Percentiles rank a stretch among this genome's conserved stretches.
phyloP scores from a whole-genome alignment of 2,329 filamentous ascomycete genomes.

The Chlorencoelia australis region DNA sequence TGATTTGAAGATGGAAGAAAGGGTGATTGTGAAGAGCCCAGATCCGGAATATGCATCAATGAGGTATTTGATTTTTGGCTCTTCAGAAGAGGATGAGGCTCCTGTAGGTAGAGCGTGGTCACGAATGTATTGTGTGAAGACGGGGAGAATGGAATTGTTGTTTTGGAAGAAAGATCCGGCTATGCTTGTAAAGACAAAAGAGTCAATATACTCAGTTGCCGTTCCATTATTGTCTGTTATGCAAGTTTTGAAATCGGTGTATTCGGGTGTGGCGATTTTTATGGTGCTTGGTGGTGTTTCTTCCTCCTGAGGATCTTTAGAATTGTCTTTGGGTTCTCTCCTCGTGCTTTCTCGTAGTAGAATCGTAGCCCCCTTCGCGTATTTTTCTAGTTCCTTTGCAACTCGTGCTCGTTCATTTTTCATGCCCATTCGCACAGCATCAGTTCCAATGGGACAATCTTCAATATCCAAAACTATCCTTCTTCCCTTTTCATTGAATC shows the following conservation, averaged over 20 bases:
- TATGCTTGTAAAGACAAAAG: constrained; percentile 76
- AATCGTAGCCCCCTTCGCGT: constrained; percentile 75
- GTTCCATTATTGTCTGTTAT: constrained; percentile 76
- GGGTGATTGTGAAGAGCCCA: constrained; percentile 91
- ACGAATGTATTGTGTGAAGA: constrained; percentile 80
- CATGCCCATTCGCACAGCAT: constrained; percentile 72
- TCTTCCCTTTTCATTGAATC: constrained; percentile 82
- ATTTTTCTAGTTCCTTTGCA: constrained; percentile 56
- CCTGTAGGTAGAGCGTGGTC: constrained; percentile 57
- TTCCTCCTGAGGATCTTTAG: constrained; percentile 19
- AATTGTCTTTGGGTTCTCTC: constrained; percentile 44
- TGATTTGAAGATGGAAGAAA: constrained; percentile 73
- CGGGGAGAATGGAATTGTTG: constrained; percentile 92
- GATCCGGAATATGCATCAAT: constrained; percentile 98
- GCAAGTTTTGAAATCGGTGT: constrained; percentile 76
- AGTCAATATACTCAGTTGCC: constrained; percentile 77
- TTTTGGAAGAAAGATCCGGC: constrained; percentile 98
- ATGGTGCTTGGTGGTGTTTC: constrained; percentile 22
- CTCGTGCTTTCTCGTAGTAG: constrained; percentile 78
- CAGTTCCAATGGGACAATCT: constrained; percentile 90
- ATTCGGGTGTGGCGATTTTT: constrained; percentile 33
- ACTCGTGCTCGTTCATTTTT: constrained; percentile 70
- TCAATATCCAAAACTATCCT: constrained; percentile 83
- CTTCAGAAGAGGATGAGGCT: constrained; percentile 24
- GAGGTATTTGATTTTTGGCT: constrained; percentile 61